Conservation (phyloP, 2,329 filamentous ascomycete species). For the Delphinella strobiligena region DNA sequence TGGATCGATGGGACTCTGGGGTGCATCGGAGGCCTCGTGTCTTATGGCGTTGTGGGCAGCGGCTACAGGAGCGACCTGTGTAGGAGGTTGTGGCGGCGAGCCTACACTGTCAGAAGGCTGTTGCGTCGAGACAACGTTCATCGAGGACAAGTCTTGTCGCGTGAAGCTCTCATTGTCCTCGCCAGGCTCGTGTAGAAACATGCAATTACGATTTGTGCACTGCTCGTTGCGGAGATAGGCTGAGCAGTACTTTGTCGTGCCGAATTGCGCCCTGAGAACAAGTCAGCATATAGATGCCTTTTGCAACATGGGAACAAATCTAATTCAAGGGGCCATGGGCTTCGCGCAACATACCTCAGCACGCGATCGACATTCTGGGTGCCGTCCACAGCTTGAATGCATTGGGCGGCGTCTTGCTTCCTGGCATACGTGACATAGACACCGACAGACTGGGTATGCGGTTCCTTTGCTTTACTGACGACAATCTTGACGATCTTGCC, state of each 20-base stretch:
- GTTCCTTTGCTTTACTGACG: constrained; percentile 87
- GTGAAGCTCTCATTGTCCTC: constrained; percentile 97
- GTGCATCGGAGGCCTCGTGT: constrained; percentile 27
- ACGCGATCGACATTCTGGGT: constrained; percentile 81
- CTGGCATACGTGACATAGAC: constrained; percentile 97
- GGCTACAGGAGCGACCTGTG: constrained; percentile 38
- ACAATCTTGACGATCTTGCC: constrained; percentile 98
- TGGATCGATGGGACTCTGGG: constrained; percentile 19
- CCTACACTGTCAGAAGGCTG: constrained; percentile 35
- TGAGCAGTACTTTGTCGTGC: constrained; percentile 97
- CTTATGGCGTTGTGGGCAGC: constrained; percentile 53
- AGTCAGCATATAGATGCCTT: no score
- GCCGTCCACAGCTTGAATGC: constrained; percentile 85
- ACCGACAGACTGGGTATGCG: constrained; percentile 71
- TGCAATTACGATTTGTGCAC: constrained; percentile 92
- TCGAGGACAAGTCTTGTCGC: constrained; percentile 82
- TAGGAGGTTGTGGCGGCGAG: constrained; percentile 25
- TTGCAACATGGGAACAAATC: no score
- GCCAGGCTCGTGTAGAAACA: constrained; percentile 96
- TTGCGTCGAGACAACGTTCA: constrained; percentile 79
- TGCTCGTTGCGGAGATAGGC: constrained; percentile 89
- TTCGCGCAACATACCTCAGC: constrained; percentile 55
- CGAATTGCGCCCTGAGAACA: constrained; percentile 60
- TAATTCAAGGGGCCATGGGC: neutral
- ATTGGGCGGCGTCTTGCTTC: constrained; percentile 79